Evolutionary conservation across 2,329 filamentous ascomycete species (phyloP).

Genomic region (Elsinoe australis): DNA sequence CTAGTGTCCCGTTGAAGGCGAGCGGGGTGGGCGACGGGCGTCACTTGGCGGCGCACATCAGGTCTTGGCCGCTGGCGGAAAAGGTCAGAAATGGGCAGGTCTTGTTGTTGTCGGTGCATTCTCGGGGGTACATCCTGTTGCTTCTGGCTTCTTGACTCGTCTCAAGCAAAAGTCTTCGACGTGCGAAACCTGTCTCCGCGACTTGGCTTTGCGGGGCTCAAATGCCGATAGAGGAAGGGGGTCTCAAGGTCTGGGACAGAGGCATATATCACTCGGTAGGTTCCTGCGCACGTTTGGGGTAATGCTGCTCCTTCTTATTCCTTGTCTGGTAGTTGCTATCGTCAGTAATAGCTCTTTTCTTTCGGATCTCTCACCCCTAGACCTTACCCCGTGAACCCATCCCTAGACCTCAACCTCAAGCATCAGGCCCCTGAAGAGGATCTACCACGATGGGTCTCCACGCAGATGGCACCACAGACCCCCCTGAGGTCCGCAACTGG

Average conservation of each 20-base stretch:
- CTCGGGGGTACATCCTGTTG: background rate
- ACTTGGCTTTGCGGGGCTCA: slow-evolving; percentile 7
- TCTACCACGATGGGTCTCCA: slow-evolving; percentile 9
- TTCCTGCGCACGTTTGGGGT: background rate
- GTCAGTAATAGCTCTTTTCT: too few species aligned
- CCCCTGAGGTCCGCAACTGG: slow-evolving; percentile 61
- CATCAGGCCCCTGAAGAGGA: background rate
- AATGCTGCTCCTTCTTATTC: background rate
- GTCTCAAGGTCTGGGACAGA: background rate
- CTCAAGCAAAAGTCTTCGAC: background rate
- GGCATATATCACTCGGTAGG: slow-evolving; percentile 2
- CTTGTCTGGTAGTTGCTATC: background rate
- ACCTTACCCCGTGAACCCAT: background rate
- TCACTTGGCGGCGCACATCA: slow-evolving; percentile 7
- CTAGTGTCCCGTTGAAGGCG: background rate
- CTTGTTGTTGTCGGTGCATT: background rate
- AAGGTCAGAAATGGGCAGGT: too few species aligned
- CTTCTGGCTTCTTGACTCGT: slow-evolving; percentile 5
- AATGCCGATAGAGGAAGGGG: background rate
- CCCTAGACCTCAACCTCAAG: background rate
- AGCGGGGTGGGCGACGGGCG: slow-evolving; percentile 10
- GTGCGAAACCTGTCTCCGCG: background rate
- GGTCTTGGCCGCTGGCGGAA: slow-evolving; percentile 8
- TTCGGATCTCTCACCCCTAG: background rate
- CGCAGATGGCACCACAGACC: slow-evolving; percentile 37